A percentile compares a stretch with the other conserved stretches of the same genome.
Evolutionary conservation across 345 rosid genomes (phyloP).

Genomic region (Eucalyptus urophylla): DNA sequence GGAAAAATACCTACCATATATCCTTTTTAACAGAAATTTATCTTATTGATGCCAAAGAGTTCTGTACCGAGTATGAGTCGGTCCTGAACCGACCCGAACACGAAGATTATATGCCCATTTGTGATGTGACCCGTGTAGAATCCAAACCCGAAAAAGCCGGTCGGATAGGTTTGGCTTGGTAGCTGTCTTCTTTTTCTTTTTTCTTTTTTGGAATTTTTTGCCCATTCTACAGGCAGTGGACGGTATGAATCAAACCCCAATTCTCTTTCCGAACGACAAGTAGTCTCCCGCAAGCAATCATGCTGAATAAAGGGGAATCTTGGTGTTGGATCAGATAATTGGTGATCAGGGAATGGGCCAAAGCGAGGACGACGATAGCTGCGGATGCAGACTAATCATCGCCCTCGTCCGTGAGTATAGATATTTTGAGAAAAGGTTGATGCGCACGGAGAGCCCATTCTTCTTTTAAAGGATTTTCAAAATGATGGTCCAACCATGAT

Average conservation of each 20-base stretch:
- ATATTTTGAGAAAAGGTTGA: not conserved
- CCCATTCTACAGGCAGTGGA: not conserved
- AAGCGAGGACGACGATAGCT: not conserved
- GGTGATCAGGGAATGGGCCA: not conserved
- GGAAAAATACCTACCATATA: not conserved
- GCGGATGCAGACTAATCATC: not conserved
- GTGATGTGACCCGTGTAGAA: not conserved
- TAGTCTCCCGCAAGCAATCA: not conserved
- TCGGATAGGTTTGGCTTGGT: not conserved
- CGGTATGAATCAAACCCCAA: not conserved
- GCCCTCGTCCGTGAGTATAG: not conserved
- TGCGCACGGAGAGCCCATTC: not conserved
- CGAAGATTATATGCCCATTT: not conserved
- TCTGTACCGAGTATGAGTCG: not conserved
- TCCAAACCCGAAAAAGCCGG: not conserved
- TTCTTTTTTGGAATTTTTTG: not conserved
- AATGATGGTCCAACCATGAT: not conserved
- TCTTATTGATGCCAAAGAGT: not conserved
- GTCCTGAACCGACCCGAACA: not conserved
- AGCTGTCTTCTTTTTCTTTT: not conserved
- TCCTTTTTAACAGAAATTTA: not conserved
- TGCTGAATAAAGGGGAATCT: not conserved
- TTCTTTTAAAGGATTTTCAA: not conserved
- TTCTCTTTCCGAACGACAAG: not conserved
- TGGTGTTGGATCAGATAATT: not conserved